A percentile compares a stretch with the other conserved stretches of the same genome.
These are phyloP conservation scores for Ceratocystis alfenasii DNA, from an alignment of 2,329 filamentous ascomycete species.

Conservation along the genomic window DNA sequence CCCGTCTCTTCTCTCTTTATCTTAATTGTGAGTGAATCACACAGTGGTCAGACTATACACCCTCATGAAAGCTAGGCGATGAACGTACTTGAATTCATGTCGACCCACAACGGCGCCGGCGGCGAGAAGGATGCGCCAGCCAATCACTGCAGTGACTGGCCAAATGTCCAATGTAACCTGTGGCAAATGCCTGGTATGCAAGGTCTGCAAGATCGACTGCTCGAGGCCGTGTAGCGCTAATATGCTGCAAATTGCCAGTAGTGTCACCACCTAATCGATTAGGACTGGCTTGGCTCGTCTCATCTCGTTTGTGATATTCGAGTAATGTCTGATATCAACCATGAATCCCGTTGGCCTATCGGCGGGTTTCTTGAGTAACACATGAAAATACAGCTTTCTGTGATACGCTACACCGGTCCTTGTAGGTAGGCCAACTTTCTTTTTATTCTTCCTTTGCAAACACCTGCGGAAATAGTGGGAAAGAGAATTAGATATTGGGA, in stretches of 20 bases:
- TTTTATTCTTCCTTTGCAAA: too few species aligned
- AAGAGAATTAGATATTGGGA: too few species aligned
- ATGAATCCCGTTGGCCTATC: conserved; percentile 34
- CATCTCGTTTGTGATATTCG: conserved; percentile 22
- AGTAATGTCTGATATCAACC: conserved; percentile 34
- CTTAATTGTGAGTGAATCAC: conserved; percentile 50
- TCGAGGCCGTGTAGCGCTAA: conserved; percentile 43
- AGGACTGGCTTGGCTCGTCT: conserved; percentile 25
- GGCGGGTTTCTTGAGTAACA: neutral
- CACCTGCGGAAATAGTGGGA: too few species aligned
- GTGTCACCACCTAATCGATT: conserved; percentile 42
- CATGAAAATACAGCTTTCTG: too few species aligned
- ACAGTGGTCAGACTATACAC: conserved; percentile 49
- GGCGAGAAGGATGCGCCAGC: conserved; percentile 36
- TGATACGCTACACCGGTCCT: too few species aligned
- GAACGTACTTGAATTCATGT: conserved; percentile 41
- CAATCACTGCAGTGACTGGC: conserved; percentile 47
- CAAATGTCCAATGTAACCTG: conserved; percentile 43
- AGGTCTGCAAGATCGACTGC: conserved; percentile 46
- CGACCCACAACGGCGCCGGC: conserved; percentile 42
- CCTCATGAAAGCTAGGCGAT: conserved; percentile 48
- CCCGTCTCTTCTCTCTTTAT: neutral
- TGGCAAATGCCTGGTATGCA: conserved; percentile 46
- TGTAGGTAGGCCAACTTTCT: too few species aligned
- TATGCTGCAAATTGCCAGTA: conserved; percentile 47